These are phyloP conservation scores for Stephania yunnanensis DNA, from an alignment of 164 flowering plant species.

Conservation along the genomic window DNA sequence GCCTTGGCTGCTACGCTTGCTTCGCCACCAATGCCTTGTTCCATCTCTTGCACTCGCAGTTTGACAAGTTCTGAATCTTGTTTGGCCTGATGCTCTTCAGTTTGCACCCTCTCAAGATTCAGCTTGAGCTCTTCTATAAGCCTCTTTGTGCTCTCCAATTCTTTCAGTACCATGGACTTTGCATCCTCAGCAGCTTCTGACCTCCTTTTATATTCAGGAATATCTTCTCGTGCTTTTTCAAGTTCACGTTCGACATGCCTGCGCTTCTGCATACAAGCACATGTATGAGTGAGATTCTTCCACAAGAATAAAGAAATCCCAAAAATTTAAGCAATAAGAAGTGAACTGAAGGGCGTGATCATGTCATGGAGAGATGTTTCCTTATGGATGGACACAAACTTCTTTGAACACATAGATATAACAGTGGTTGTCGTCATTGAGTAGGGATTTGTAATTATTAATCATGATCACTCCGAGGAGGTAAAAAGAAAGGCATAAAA, in stretches of 20 bases:
- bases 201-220: slow-evolving; percentile 51
- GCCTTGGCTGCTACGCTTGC: slow-evolving; percentile 85
- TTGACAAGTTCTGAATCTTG: slow-evolving; percentile 79
- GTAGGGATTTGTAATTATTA: not conserved
- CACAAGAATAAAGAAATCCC: not conserved
- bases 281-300: not conserved
- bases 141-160: slow-evolving; percentile 67
- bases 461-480: not conserved
- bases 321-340: not conserved
- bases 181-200: slow-evolving; percentile 63
- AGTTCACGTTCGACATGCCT: slow-evolving; percentile 64
- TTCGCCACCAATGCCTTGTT: slow-evolving; percentile 80
- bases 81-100: slow-evolving; percentile 79
- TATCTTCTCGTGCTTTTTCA: slow-evolving; percentile 64
- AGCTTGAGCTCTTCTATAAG: slow-evolving; percentile 73
- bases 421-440: not conserved
- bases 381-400: not conserved
- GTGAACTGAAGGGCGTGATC: not conserved
- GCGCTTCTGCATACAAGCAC: slow-evolving; percentile 46
- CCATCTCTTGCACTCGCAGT: slow-evolving; percentile 71
- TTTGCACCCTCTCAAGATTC: slow-evolving; percentile 76
- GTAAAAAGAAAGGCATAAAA: not conserved
- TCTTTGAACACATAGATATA: not conserved
- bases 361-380: not conserved
- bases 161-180: slow-evolving; percentile 49